A percentile compares a stretch with the other conserved stretches of the same genome.
These are phyloP conservation scores for Pichia cabralensis DNA, from an alignment of 805 yeast genomes.

Conservation along the genomic window DNA sequence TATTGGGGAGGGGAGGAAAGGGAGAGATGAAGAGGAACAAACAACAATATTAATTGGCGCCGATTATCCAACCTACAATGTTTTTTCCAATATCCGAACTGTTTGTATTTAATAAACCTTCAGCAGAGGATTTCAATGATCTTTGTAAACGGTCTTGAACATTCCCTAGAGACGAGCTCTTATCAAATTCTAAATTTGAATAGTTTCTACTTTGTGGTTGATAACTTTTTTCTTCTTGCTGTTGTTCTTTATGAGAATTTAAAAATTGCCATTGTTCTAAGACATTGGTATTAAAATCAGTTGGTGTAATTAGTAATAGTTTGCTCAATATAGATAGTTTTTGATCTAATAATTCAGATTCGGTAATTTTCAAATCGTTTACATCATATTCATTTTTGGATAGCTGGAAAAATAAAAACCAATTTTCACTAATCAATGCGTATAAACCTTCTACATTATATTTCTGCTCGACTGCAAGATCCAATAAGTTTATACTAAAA, in stretches of 20 bases:
- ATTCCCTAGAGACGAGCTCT: constrained; percentile 7
- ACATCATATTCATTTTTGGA: constrained; percentile 38
- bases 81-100: constrained; percentile 23
- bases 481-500: constrained; percentile 30
- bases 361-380: too few relatives aligned
- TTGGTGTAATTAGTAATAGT: constrained; percentile 42
- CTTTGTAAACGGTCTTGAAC: constrained; percentile 21
- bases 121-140: constrained; percentile 21
- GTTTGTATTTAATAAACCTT: constrained; percentile 15
- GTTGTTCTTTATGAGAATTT: constrained; percentile 21
- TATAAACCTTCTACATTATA: constrained; percentile 7
- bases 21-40: too few relatives aligned
- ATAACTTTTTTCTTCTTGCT: background rate
- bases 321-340: constrained; percentile 49
- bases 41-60: constrained; percentile 17
- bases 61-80: constrained; percentile 28
- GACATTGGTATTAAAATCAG: constrained; percentile 44
- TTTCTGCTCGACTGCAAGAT: constrained; percentile 12
- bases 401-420: constrained; percentile 71
- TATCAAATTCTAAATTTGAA: too few relatives aligned
- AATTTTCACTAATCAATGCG: constrained; percentile 27
- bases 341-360: constrained; percentile 5
- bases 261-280: constrained; percentile 54
- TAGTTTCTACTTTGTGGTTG: too few relatives aligned
- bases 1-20: too few relatives aligned